phyloP scores from a whole-genome alignment of 176 grass and related monocot species.

The Cenchrus purpureus region DNA sequence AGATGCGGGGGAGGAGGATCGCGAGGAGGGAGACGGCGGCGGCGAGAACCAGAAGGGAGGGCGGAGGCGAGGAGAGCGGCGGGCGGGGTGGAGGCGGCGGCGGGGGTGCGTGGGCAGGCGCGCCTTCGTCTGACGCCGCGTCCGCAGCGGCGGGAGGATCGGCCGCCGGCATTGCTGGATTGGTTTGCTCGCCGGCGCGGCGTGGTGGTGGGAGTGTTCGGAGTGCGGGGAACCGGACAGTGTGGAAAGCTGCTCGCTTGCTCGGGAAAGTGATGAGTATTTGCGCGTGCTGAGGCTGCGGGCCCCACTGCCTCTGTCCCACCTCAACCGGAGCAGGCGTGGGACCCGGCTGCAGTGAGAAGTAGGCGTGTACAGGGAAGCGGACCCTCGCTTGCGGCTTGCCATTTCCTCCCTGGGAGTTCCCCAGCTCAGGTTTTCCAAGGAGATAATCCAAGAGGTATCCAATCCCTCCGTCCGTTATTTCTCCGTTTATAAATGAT shows the following conservation, averaged over 20 bases:
- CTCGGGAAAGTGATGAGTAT: constrained; percentile 6
- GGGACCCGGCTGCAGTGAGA: neutral
- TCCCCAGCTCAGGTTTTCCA: no score
- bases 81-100: neutral
- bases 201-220: neutral
- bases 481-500: no score
- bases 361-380: neutral
- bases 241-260: constrained; percentile 25
- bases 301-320: no score
- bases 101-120: neutral
- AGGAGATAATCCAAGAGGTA: no score
- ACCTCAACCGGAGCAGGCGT: neutral
- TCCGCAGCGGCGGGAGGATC: neutral
- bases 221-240: neutral
- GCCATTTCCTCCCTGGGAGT: no score
- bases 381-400: neutral
- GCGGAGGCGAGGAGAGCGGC: constrained; percentile 29
- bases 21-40: constrained; percentile 61
- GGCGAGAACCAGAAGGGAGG: constrained; percentile 81
- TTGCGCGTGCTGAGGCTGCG: neutral
- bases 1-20: constrained; percentile 53
- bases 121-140: neutral
- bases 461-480: no score
- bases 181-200: constrained; percentile 2
- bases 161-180: constrained; percentile 26